Conservation (phyloP, 306 rosid species). For the Vigna hirtella region DNA sequence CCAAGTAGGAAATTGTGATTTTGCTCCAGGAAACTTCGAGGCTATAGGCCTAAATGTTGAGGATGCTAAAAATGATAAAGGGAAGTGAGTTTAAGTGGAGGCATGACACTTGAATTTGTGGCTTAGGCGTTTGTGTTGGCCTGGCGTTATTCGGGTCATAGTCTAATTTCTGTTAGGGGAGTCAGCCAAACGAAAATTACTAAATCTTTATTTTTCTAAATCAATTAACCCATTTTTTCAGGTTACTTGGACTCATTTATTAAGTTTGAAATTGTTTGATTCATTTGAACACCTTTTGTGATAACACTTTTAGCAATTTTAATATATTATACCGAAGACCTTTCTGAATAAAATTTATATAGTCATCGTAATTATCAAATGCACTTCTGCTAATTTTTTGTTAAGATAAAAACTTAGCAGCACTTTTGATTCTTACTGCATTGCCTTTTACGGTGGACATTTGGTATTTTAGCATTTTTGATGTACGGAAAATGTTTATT, state of each 20-base stretch:
- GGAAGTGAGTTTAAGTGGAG: neutral
- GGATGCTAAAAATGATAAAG: neutral
- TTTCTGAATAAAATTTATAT: neutral
- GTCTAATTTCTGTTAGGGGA: neutral
- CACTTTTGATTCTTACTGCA: constrained; percentile 16
- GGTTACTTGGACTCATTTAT: neutral
- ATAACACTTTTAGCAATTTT: neutral
- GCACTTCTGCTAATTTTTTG: neutral
- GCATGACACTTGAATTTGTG: neutral
- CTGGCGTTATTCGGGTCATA: neutral
- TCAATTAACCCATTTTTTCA: neutral
- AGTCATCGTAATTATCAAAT: neutral
- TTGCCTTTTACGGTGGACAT: neutral
- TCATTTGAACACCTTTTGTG: neutral
- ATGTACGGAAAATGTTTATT: constrained; percentile 25
- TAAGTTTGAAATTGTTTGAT: neutral
- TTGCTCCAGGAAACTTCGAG: neutral
- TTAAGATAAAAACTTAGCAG: constrained; percentile 16
- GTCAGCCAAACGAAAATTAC: neutral
- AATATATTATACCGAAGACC: constrained; percentile 4
- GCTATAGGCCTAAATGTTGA: neutral
- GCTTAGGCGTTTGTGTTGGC: neutral
- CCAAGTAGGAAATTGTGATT: constrained; percentile 2
- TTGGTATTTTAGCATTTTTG: neutral
- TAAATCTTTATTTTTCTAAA: neutral